phyloP scores from a whole-genome alignment of 768 basidiomycete genomes.

The Hortiboletus campestris region DNA sequence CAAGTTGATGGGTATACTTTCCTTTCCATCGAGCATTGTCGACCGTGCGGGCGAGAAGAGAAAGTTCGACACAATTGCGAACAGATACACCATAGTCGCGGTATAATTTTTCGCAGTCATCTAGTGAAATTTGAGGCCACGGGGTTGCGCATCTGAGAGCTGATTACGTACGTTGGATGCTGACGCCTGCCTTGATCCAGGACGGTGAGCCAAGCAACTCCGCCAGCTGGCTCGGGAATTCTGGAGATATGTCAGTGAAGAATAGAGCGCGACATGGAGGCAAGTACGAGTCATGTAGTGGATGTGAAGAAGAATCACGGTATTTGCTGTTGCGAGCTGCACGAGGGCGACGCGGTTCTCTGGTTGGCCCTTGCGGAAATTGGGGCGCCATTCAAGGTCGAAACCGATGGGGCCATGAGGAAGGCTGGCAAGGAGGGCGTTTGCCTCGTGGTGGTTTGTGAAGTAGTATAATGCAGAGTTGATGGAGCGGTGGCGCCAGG shows the following conservation, averaged over 20 bases:
- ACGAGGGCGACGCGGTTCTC: slow-evolving; percentile 73
- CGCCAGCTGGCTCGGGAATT: slow-evolving; percentile 51
- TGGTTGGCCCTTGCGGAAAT: slow-evolving; percentile 45
- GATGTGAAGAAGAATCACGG: slow-evolving; percentile 65
- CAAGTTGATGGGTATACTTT: slow-evolving; percentile 55
- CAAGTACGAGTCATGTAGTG: slow-evolving; percentile 50
- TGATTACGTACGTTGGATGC: slow-evolving; percentile 56
- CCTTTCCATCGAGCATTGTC: slow-evolving; percentile 76
- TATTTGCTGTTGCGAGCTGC: slow-evolving; percentile 59
- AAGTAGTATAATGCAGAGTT: slow-evolving; percentile 28
- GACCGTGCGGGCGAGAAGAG: slow-evolving; percentile 64
- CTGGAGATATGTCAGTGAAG: slow-evolving; percentile 33
- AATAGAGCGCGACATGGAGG: not conserved
- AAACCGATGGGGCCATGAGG: slow-evolving; percentile 49
- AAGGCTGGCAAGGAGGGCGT: slow-evolving; percentile 18
- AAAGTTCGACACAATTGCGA: slow-evolving; percentile 63
- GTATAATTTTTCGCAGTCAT: slow-evolving; percentile 66
- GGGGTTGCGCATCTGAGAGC: not conserved
- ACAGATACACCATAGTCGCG: slow-evolving; percentile 40
- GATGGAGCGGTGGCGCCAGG: slow-evolving; percentile 16
- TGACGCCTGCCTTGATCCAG: slow-evolving; percentile 70
- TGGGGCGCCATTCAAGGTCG: slow-evolving; percentile 81
- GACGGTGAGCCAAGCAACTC: slow-evolving; percentile 50
- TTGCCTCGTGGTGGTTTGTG: slow-evolving; percentile 34
- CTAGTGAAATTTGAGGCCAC: slow-evolving; percentile 36